Percentiles rank a stretch among this genome's conserved stretches.
Conservation (phyloP, 495 filamentous ascomycete species). For the Hypoxylon trugodes region DNA sequence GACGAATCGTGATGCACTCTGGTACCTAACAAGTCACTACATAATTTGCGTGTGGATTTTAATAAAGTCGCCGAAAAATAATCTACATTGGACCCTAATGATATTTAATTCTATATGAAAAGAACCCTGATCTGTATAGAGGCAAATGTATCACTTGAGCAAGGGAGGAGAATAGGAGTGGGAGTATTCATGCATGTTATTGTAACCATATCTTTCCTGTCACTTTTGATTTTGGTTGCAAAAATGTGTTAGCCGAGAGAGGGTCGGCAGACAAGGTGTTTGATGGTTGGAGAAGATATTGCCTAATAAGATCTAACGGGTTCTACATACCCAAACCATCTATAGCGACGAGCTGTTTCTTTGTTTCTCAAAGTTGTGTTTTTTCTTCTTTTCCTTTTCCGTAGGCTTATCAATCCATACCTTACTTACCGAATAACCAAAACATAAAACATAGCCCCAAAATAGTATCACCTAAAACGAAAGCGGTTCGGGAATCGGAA, state of each 20-base stretch:
- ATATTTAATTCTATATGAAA: conserved; percentile 3
- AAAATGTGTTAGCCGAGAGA: conserved; percentile 27
- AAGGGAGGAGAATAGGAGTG: conserved; percentile 17
- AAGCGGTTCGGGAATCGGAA: conserved; percentile 27
- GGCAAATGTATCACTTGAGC: conserved; percentile 17
- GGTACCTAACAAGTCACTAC: conserved; percentile 19
- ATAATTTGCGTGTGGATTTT: conserved; percentile 6
- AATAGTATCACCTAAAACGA: not conserved
- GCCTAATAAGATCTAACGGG: conserved; percentile 17
- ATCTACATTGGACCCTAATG: not conserved
- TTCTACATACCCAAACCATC: not conserved
- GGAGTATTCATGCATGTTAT: conserved; percentile 19
- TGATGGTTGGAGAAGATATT: conserved; percentile 7
- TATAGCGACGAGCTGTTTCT: not conserved
- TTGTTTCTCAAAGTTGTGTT: not conserved
- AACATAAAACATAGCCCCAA: conserved; percentile 3
- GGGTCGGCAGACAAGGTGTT: conserved; percentile 16
- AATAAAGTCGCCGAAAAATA: conserved; percentile 1
- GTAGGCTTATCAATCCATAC: conserved; percentile 9
- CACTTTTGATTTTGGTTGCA: conserved; percentile 9
- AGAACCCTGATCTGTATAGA: conserved; percentile 20
- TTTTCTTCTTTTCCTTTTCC: not conserved
- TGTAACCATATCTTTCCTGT: conserved; percentile 13
- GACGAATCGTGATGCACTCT: not conserved
- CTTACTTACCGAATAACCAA: not conserved